These are phyloP conservation scores for Sporothrix globosa DNA, from an alignment of 2,329 filamentous ascomycete genomes.

Conservation along the genomic window DNA sequence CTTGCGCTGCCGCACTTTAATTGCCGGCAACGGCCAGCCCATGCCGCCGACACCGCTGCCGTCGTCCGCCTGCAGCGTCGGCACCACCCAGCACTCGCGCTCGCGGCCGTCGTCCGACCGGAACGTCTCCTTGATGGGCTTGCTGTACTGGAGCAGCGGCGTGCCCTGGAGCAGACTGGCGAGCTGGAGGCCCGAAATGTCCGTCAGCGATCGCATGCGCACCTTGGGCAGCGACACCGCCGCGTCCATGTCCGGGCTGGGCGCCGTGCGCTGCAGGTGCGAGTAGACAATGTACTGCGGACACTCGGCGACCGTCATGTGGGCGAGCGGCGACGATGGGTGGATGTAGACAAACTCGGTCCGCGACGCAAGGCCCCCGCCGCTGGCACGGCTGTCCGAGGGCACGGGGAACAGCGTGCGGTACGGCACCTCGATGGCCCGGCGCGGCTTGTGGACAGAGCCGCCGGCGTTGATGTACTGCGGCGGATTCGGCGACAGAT, in stretches of 20 bases:
- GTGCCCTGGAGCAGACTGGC: slow-evolving; percentile 81
- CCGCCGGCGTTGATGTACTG: slow-evolving; percentile 54
- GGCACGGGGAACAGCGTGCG: slow-evolving; percentile 74
- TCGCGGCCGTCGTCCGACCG: slow-evolving; percentile 46
- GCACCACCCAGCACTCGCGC: slow-evolving; percentile 82
- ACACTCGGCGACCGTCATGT: slow-evolving; percentile 70
- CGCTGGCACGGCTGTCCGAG: slow-evolving; percentile 43
- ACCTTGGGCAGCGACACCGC: slow-evolving; percentile 65
- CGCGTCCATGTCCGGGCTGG: slow-evolving; percentile 8
- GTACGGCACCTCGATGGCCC: slow-evolving; percentile 93
- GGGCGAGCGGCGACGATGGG: slow-evolving; percentile 77
- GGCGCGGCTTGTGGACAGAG: slow-evolving; percentile 61
- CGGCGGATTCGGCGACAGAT: slow-evolving; percentile 75
- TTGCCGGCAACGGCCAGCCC: slow-evolving; percentile 85
- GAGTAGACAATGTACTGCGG: slow-evolving; percentile 88
- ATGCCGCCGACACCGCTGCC: slow-evolving; percentile 58
- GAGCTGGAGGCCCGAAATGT: slow-evolving; percentile 75
- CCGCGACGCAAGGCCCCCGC: slow-evolving; percentile 40
- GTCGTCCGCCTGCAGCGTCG: slow-evolving; percentile 71
- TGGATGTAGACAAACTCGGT: slow-evolving; percentile 83
- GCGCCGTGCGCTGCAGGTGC: slow-evolving; percentile 72
- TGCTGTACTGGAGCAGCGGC: slow-evolving; percentile 79
- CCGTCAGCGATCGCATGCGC: slow-evolving; percentile 84
- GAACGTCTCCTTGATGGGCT: slow-evolving; percentile 83
- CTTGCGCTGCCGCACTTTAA: slow-evolving; percentile 80